Percentiles rank a stretch among this genome's conserved stretches.
Conservation (phyloP, 108 stramenopile genomes). For the Conticribra guillardii region DNA sequence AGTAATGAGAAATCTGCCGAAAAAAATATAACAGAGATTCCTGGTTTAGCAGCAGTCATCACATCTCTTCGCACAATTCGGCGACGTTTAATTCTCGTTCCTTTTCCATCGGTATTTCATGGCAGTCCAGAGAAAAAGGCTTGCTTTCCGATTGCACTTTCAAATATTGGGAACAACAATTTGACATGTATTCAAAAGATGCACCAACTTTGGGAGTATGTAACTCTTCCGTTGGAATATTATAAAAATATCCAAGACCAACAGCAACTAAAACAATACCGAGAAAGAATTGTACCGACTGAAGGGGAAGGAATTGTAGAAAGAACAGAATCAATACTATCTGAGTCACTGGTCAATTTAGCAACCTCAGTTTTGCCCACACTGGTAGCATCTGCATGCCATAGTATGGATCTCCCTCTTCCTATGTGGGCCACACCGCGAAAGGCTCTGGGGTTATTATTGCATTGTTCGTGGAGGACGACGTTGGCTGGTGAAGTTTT, state of each 20-base stretch:
- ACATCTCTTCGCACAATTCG: conserved; percentile 49
- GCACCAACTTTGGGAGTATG: conserved; percentile 15
- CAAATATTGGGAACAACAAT: too few relatives aligned
- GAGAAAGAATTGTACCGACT: conserved; percentile 28
- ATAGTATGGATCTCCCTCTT: conserved; percentile 39
- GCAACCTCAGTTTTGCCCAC: conserved; percentile 28
- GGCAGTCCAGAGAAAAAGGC: neutral
- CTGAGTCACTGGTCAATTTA: conserved; percentile 26
- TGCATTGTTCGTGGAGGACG: conserved; percentile 34
- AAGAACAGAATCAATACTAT: too few relatives aligned
- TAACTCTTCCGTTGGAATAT: conserved; percentile 46
- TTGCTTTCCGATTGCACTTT: neutral
- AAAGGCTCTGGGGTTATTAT: conserved; percentile 7
- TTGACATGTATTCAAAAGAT: too few relatives aligned
- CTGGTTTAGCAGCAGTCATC: conserved; percentile 31
- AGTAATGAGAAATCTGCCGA: too few relatives aligned
- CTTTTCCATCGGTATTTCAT: neutral
- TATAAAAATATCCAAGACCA: conserved; percentile 3
- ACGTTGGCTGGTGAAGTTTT: conserved; percentile 20
- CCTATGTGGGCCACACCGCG: conserved; percentile 43
- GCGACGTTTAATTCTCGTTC: conserved; percentile 25
- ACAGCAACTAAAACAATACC: neutral
- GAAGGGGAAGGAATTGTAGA: too few relatives aligned
- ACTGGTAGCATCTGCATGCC: conserved; percentile 44
- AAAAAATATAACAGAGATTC: neutral